Conservation (phyloP, 176 grass and related monocot genomes). For the Poa pratensis region DNA sequence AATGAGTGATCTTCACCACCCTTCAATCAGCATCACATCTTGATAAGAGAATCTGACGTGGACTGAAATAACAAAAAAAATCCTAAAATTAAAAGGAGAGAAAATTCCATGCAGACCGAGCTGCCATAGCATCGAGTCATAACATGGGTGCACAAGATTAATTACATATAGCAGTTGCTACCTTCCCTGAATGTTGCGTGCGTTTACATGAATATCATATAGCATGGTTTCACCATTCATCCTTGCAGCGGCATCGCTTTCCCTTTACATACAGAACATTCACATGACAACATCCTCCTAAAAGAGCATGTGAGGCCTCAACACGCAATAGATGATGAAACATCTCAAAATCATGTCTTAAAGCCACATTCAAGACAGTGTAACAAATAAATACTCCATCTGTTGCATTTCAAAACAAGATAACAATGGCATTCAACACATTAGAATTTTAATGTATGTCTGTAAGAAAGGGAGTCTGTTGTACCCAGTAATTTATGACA, state of each 20-base stretch:
- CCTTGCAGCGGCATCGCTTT: slow-evolving; percentile 15
- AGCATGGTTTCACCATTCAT: slow-evolving; percentile 31
- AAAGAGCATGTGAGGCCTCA: slow-evolving; percentile 18
- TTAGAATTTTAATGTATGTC: neutral
- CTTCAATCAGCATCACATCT: slow-evolving; percentile 47
- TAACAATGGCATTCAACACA: neutral
- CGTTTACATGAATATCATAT: slow-evolving; percentile 18
- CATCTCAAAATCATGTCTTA: neutral
- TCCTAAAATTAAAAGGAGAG: slow-evolving; percentile 24
- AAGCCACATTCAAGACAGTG: neutral
- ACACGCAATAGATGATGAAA: slow-evolving; percentile 13
- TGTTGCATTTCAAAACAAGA: slow-evolving; percentile 25
- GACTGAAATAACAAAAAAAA: slow-evolving; percentile 55
- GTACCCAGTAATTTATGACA: slow-evolving; percentile 16
- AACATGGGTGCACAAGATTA: slow-evolving; percentile 15
- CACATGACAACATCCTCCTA: slow-evolving; percentile 40
- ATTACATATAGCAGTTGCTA: slow-evolving; percentile 35
- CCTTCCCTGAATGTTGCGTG: slow-evolving; percentile 40
- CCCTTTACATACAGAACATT: slow-evolving; percentile 50
- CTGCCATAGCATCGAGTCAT: slow-evolving; percentile 31
- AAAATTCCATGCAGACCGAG: slow-evolving; percentile 31
- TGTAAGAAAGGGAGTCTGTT: neutral
- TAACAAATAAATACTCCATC: neutral
- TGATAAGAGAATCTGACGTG: slow-evolving; percentile 76
- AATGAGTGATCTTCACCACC: slow-evolving; percentile 38